Base-by-base conservation (phyloP, 2,329 filamentous ascomycete species). In the Fusarium armeniacum region DNA sequence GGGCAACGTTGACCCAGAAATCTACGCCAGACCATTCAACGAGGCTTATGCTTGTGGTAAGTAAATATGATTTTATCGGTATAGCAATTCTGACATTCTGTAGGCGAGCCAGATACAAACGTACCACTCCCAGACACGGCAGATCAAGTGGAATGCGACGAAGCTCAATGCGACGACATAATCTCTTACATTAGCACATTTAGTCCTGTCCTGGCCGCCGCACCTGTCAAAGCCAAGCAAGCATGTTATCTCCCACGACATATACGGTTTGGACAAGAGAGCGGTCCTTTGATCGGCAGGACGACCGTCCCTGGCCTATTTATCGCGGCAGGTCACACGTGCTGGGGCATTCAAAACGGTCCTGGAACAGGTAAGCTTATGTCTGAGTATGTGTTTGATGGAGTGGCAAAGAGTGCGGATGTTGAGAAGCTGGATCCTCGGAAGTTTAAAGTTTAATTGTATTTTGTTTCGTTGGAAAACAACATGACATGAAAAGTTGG, bases 281-380 rank as follows among this genome's bases (percentile, higher is more conserved):
- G 80, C 38, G 89, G 88, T 0, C 95, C 96, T 7, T 79, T 98
- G 51, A 86, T 98, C 26, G 96, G 96, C 0, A 83, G 85, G 55
- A 94, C 94, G 10, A 86, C 87, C 3, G 88, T 91, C 0, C 87
- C 89, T 9, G 94, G 94, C 0, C 75, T 98, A 44, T 90, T 91
- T 78, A 84, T 98, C 63, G 96, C 96, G 1, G 87, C 93, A 0
- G 96, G 96, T 0, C 96, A 99, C 83, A 97, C 94, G 2, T 98
- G 95, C 81, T 99, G 96, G 96, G 96, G 96, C 0, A 97, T 99
- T 24, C 95, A 98, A 82, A 98, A 99, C 81, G 93, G 90, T 1
- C 94, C 95, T 2, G 96, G 87, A 2, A 98, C 95, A 10, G 93
- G 93, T 6, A 93, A 90, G 80, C 78, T 95, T 40, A 91, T 96